Base-by-base conservation (phyloP, 225 moss, liverwort and hornwort genomes). In the Rhytidiadelphus loreus region DNA sequence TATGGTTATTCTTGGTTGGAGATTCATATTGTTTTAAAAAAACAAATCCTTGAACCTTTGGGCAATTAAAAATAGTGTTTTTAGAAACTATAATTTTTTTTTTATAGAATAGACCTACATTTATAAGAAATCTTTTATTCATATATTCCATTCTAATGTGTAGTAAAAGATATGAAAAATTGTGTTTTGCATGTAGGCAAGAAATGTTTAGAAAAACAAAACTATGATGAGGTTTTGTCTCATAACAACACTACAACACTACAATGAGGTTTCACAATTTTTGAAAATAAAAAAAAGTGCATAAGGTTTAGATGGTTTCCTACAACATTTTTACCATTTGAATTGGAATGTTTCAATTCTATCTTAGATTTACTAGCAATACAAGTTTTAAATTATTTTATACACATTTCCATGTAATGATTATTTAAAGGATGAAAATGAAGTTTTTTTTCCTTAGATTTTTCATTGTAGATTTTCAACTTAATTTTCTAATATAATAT, bases 111-210 rank as follows among this genome's bases (percentile, higher is more conserved):
- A 64, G 18, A 19, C 19, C 35, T 10, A 18, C 16, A 32, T 63
- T 32, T 64, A 19, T 35, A 64, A 64, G 5, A 1, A 8, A 64
- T 33, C 2, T 33, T 17, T 64, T 64, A 33, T 64, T 33, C 9
- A 18, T n/a, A n/a, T n/a, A n/a, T 64, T 64, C 18, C 18, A 64
- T 18, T 64, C 9, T 35, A 20, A 69, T 69, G 39, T n/a, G 1
- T 8, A 4, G 39, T 24, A 39, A 13, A 13, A 68, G 23, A 39
- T 69, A 13, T 39, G 8, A 39, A 13, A 23, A 39, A 24, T 69
- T 0, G 8, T 13, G 13, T n/a, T n/a, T 68, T 68, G n/a, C 0
- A 7, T 0, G 12, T 39, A 68, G 11, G 23, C 4, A 39, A 13
- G 23, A 23, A n/a, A 68, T 68, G 13, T 23, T 68, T n/a, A 5